These are phyloP conservation scores for Rosa multiflora DNA, from an alignment of 306 rosid species.

Conservation along the genomic window DNA sequence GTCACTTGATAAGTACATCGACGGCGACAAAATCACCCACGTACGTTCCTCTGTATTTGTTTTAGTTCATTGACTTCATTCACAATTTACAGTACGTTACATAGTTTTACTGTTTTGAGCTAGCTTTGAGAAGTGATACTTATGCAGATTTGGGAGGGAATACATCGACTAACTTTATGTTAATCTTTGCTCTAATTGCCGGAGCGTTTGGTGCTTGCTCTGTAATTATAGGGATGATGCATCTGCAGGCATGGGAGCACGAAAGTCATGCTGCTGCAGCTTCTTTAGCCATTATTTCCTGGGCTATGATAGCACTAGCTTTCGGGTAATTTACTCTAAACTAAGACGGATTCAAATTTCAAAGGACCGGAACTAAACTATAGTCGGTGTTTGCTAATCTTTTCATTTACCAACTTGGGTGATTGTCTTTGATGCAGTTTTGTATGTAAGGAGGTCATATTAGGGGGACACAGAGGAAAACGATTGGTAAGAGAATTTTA, in stretches of 20 bases:
- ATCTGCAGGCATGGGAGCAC: slow-evolving; percentile 36
- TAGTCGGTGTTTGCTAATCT: not conserved
- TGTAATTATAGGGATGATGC: slow-evolving; percentile 31
- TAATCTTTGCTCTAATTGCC: slow-evolving; percentile 35
- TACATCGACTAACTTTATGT: slow-evolving; percentile 38
- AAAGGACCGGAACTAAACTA: not conserved
- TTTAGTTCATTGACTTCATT: not conserved
- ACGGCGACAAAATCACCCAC: slow-evolving; percentile 43
- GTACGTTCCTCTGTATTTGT: slow-evolving; percentile 18
- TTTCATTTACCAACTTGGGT: no score
- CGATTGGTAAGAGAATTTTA: no score
- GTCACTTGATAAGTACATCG: slow-evolving; percentile 46
- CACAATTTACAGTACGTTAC: not conserved
- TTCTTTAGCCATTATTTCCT: slow-evolving; percentile 27
- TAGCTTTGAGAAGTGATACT: not conserved
- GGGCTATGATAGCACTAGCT: slow-evolving; percentile 33
- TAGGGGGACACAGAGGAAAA: no score
- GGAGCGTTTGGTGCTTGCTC: slow-evolving; percentile 37
- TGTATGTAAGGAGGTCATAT: no score
- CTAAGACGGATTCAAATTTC: not conserved
- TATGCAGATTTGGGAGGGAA: slow-evolving; percentile 47
- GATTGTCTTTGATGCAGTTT: no score
- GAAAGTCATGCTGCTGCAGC: slow-evolving; percentile 34
- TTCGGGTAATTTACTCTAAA: slow-evolving; percentile 28
- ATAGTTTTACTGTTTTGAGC: not conserved